phyloP scores from a whole-genome alignment of 495 filamentous ascomycete species.

The Xylaria curta region DNA sequence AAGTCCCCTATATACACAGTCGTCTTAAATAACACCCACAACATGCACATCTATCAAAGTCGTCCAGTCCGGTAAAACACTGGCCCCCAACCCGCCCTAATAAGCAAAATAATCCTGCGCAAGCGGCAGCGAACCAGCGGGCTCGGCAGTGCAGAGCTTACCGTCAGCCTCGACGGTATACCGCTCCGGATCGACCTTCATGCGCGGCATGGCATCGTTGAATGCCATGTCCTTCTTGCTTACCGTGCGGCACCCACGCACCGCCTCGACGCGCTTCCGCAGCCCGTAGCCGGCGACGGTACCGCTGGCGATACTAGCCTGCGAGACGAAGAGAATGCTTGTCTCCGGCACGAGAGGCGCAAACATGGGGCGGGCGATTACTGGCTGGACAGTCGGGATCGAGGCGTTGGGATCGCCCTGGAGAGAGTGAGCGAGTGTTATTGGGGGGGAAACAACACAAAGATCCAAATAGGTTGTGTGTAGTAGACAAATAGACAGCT shows the following conservation, averaged over 20 bases:
- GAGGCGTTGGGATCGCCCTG: slow-evolving; percentile 95
- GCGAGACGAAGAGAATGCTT: slow-evolving; percentile 84
- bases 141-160: slow-evolving; percentile 73
- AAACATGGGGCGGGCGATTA: slow-evolving; percentile 89
- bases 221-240: slow-evolving; percentile 94
- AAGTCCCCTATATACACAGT: background rate
- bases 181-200: slow-evolving; percentile 92
- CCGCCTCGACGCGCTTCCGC: slow-evolving; percentile 80
- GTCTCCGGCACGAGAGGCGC: slow-evolving; percentile 72
- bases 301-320: slow-evolving; percentile 70
- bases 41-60: background rate
- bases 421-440: too few species aligned
- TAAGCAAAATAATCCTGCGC: slow-evolving; percentile 85
- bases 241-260: slow-evolving; percentile 79
- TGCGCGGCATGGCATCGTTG: slow-evolving; percentile 86
- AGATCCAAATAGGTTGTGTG: too few species aligned
- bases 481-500: too few species aligned
- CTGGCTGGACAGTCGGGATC: slow-evolving; percentile 88
- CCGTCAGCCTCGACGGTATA: slow-evolving; percentile 93
- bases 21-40: background rate
- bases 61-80: background rate
- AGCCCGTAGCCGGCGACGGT: slow-evolving; percentile 73
- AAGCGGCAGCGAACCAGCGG: slow-evolving; percentile 74
- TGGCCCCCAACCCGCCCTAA: slow-evolving; percentile 41
- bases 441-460: too few species aligned